Evolutionary conservation across 163 green algal genomes (phyloP).

Genomic region (Coccomyxa subellipsoidea): DNA sequence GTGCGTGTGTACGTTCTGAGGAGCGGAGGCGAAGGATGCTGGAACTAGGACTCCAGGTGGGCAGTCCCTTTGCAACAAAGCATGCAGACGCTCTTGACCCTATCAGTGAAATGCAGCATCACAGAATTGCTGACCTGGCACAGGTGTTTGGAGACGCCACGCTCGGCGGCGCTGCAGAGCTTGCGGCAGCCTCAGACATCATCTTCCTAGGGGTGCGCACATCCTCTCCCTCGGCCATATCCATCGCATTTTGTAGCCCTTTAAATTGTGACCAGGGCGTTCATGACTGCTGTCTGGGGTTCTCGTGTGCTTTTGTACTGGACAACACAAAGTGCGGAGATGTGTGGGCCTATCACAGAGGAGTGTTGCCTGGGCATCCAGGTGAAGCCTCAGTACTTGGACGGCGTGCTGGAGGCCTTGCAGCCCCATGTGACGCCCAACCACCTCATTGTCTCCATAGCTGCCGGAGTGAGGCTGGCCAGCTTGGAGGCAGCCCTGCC

Average conservation of each 20-base stretch:
- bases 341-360: no score
- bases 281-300: no score
- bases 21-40: conserved; percentile 30
- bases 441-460: conserved; percentile 74
- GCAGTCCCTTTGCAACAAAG: neutral
- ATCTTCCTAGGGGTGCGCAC: conserved; percentile 43
- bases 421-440: conserved; percentile 33
- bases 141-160: conserved; percentile 34
- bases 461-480: conserved; percentile 54
- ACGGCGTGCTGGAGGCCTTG: conserved; percentile 49
- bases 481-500: conserved; percentile 39
- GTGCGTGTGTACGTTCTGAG: conserved; percentile 26
- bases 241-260: no score
- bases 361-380: no score
- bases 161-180: conserved; percentile 28
- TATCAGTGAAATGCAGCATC: no score
- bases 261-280: no score
- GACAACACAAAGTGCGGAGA: no score
- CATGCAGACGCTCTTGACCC: no score
- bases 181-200: conserved; percentile 35
- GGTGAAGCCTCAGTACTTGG: conserved; percentile 55
- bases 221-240: no score
- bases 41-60: conserved; percentile 29
- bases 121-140: neutral
- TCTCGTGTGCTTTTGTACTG: no score